These are phyloP conservation scores for Picea engelmannii DNA, from an alignment of 83 land plant genomes.

Conservation along the genomic window DNA sequence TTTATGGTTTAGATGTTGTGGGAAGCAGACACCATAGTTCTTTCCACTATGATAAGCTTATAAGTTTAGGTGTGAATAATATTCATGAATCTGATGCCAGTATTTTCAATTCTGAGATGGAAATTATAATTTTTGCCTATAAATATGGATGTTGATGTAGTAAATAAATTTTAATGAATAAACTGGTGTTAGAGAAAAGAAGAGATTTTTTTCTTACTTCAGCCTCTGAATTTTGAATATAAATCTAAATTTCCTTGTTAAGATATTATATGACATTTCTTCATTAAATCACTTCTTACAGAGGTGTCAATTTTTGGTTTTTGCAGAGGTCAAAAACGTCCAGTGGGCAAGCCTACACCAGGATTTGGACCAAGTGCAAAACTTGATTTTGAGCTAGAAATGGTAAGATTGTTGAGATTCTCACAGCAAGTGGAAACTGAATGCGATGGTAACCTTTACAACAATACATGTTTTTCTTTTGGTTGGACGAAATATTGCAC, in stretches of 20 bases:
- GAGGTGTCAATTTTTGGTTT: background rate
- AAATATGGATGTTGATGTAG: too few relatives aligned
- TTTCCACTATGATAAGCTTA: too few relatives aligned
- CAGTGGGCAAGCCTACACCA: conserved; percentile 64
- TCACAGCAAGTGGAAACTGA: background rate
- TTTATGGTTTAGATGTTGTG: too few relatives aligned
- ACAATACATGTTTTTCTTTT: too few relatives aligned
- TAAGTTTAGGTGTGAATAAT: too few relatives aligned
- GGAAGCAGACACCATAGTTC: too few relatives aligned
- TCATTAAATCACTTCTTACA: background rate
- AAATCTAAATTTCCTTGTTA: background rate
- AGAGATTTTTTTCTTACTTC: background rate
- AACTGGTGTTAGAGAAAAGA: background rate
- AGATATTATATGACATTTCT: background rate
- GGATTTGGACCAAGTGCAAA: conserved; percentile 81
- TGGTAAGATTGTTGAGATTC: conserved; percentile 54
- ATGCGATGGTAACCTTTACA: background rate
- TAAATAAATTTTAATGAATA: background rate
- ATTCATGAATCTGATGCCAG: too few relatives aligned
- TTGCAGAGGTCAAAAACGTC: conserved; percentile 83
- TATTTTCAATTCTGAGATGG: too few relatives aligned
- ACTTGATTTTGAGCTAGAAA: conserved; percentile 97
- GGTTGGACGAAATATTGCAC: too few relatives aligned
- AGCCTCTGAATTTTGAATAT: background rate
- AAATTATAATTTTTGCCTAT: too few relatives aligned